phyloP scores from a whole-genome alignment of 2,329 filamentous ascomycete species.

The Neopestalotiopsis sp. region DNA sequence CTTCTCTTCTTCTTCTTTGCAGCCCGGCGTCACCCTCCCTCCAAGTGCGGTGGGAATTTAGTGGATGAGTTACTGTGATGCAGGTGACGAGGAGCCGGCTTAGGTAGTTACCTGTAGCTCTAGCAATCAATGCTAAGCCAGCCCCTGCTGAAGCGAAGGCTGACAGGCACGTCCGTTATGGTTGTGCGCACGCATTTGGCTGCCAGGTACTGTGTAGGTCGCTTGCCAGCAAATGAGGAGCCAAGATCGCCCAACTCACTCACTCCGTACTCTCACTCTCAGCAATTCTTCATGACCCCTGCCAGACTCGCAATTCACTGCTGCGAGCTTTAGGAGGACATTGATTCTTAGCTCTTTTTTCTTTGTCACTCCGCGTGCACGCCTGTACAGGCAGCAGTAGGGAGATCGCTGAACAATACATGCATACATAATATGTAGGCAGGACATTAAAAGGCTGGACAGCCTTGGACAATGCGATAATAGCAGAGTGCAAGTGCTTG shows the following conservation, averaged over 20 bases:
- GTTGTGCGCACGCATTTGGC: background rate
- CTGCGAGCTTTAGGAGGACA: constrained; percentile 15
- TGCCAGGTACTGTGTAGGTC: constrained; percentile 24
- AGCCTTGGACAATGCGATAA: background rate
- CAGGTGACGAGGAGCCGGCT: background rate
- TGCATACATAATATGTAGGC: constrained; percentile 1
- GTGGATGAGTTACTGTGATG: constrained; percentile 30
- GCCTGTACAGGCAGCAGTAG: background rate
- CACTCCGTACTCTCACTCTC: background rate
- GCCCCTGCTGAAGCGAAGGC: constrained; percentile 1
- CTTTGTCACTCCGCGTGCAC: background rate
- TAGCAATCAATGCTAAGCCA: background rate
- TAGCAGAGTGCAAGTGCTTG: constrained; percentile 7
- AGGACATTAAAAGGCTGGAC: background rate
- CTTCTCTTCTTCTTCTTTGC: constrained; percentile 16
- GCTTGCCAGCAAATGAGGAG: constrained; percentile 6
- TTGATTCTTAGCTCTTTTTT: background rate
- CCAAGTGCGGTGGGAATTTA: constrained; percentile 32
- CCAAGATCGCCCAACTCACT: constrained; percentile 3
- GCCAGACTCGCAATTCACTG: constrained; percentile 20
- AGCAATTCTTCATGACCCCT: constrained; percentile 13
- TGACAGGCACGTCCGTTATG: background rate
- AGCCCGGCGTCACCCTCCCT: constrained; percentile 31
- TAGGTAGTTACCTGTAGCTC: background rate
- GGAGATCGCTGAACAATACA: background rate